Evolutionary conservation across 2,329 filamentous ascomycete species (phyloP).

Genomic region (Alternaria ventricosa): DNA sequence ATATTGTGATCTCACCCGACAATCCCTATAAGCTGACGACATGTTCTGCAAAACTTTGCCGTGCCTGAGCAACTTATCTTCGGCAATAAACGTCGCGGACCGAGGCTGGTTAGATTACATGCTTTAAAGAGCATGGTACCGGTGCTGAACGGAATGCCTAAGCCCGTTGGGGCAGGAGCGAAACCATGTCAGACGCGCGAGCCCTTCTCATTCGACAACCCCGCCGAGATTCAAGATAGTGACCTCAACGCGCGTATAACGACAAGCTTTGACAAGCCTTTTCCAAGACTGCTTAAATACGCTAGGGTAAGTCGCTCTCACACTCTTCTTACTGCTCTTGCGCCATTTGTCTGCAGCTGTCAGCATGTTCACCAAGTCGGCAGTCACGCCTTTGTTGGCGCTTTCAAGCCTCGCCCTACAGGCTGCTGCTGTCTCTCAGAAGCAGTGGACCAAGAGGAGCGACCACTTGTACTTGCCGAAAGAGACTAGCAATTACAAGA

Average conservation of each 20-base stretch:
- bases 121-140: background rate
- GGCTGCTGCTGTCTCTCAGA: conserved; percentile 24
- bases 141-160: conserved; percentile 7
- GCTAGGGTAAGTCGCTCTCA: conserved; percentile 9
- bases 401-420: conserved; percentile 19
- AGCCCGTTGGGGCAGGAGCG: conserved; percentile 22
- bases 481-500: conserved; percentile 53
- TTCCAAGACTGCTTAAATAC: conserved; percentile 24
- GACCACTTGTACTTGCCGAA: conserved; percentile 42
- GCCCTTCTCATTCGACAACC: background rate
- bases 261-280: conserved; percentile 22
- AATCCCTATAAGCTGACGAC: background rate
- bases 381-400: conserved; percentile 16
- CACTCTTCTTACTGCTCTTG: background rate
- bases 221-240: conserved; percentile 15
- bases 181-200: background rate
- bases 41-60: background rate
- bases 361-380: conserved; percentile 21
- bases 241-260: conserved; percentile 1
- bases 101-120: background rate
- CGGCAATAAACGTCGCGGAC: background rate
- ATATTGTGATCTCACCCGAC: background rate
- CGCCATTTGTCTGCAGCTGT: background rate
- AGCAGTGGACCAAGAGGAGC: conserved; percentile 28
- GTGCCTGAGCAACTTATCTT: background rate